Conservation (phyloP, 768 basidiomycete species). For the Kwoniella sp. region DNA sequence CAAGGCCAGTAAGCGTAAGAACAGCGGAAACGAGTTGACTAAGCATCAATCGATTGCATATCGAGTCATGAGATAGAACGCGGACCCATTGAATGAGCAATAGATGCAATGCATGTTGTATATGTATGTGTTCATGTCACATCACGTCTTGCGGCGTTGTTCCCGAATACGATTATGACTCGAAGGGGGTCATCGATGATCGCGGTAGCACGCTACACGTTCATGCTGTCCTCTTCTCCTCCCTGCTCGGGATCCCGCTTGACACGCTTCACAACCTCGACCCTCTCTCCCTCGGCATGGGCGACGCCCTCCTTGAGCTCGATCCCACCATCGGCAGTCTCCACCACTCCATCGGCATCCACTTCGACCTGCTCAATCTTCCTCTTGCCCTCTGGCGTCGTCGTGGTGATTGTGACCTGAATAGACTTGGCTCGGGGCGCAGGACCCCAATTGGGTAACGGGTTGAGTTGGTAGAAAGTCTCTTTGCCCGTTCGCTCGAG, state of each 20-base stretch:
- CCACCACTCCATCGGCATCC: constrained; percentile 1
- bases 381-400: constrained; percentile 8
- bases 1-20: neutral
- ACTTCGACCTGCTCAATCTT: constrained; percentile 17
- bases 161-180: no score
- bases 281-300: constrained; percentile 12
- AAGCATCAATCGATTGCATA: no score
- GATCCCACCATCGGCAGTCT: constrained; percentile 14
- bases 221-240: constrained; percentile 19
- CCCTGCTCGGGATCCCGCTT: neutral
- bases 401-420: constrained; percentile 4
- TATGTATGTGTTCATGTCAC: neutral
- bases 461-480: constrained; percentile 68
- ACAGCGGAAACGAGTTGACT: no score
- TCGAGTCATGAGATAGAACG: no score
- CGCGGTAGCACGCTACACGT: constrained; percentile 1
- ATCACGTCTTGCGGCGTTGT: no score
- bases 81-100: no score
- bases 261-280: constrained; percentile 1
- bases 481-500: constrained; percentile 40
- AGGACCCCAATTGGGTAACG: constrained; percentile 91
- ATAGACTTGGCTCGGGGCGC: constrained; percentile 57
- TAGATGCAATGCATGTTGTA: neutral
- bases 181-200: no score
- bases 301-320: neutral